phyloP scores from a whole-genome alignment of 2,329 filamentous ascomycete species.

The Talaromyces islandicus region DNA sequence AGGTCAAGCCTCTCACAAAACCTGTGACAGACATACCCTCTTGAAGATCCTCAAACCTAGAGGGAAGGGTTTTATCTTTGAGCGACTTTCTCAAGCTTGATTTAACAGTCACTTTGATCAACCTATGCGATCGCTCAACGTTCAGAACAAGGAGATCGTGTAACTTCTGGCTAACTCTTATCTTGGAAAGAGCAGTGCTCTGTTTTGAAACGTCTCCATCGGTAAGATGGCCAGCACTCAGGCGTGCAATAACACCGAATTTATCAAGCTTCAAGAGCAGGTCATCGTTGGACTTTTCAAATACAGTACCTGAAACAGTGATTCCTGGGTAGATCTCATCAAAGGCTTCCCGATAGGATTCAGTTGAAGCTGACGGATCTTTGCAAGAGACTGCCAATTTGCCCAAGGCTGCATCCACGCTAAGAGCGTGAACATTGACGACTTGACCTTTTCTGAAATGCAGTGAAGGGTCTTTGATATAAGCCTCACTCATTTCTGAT shows the following conservation, averaged over 20 bases:
- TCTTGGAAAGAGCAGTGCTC: slow-evolving; percentile 68
- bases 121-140: slow-evolving; percentile 71
- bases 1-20: slow-evolving; percentile 78
- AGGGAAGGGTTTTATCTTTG: slow-evolving; percentile 66
- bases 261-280: slow-evolving; percentile 70
- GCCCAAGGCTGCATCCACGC: slow-evolving; percentile 63
- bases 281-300: slow-evolving; percentile 73
- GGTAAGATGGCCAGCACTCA: slow-evolving; percentile 72
- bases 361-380: slow-evolving; percentile 72
- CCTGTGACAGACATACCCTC: slow-evolving; percentile 65
- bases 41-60: slow-evolving; percentile 63
- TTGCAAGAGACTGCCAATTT: slow-evolving; percentile 89
- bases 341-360: slow-evolving; percentile 67
- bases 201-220: slow-evolving; percentile 80
- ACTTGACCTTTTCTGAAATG: slow-evolving; percentile 91
- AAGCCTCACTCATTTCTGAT: slow-evolving; percentile 96
- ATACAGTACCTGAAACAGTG: slow-evolving; percentile 70
- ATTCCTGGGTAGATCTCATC: slow-evolving; percentile 67
- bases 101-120: slow-evolving; percentile 75
- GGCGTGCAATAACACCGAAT: slow-evolving; percentile 67
- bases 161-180: slow-evolving; percentile 77
- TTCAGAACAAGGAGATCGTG: slow-evolving; percentile 79
- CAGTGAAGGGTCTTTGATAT: slow-evolving; percentile 78
- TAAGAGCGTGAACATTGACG: slow-evolving; percentile 81
- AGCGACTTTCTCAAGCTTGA: slow-evolving; percentile 71